Evolutionary conservation across 192 early-diverging fungal genomes (phyloP).

Genomic region (Funneliformis geosporum): DNA sequence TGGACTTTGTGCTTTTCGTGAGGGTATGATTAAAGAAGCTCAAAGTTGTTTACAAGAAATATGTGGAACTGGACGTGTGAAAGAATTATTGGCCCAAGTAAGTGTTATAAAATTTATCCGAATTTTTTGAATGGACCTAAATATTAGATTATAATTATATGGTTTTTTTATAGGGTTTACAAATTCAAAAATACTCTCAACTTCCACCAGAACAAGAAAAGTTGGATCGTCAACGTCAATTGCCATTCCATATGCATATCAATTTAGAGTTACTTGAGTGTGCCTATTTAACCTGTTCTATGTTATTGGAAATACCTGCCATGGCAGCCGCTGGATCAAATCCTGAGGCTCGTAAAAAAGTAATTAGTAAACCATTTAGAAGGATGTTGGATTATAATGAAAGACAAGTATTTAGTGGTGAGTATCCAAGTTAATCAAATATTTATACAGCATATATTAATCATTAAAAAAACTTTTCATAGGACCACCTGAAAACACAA

Average conservation of each 20-base stretch:
- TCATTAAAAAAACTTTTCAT: neutral
- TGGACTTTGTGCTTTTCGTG: conserved; percentile 92
- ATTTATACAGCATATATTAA: neutral
- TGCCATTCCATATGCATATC: conserved; percentile 99
- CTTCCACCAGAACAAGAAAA: conserved; percentile 89
- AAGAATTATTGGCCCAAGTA: conserved; percentile 95
- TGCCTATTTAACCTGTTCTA: conserved; percentile 91
- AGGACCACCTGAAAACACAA: conserved; percentile 93
- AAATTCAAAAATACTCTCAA: conserved; percentile 71
- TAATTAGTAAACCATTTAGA: conserved; percentile 90
- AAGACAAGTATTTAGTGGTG: conserved; percentile 90
- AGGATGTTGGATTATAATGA: conserved; percentile 94
- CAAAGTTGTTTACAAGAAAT: conserved; percentile 89
- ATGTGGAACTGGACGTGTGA: conserved; percentile 76
- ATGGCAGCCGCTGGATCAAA: conserved; percentile 78
- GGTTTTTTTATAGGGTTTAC: conserved; percentile 53
- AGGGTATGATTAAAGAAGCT: conserved; percentile 87
- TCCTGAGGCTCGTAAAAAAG: conserved; percentile 60
- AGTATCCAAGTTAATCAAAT: neutral
- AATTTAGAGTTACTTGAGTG: conserved; percentile 98
- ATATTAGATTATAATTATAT: neutral
- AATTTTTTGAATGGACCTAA: neutral
- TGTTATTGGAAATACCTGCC: conserved; percentile 97
- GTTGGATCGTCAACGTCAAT: conserved; percentile 90
- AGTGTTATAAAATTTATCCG: neutral